phyloP scores from a whole-genome alignment of 768 basidiomycete genomes.

The Trametes villosa region DNA sequence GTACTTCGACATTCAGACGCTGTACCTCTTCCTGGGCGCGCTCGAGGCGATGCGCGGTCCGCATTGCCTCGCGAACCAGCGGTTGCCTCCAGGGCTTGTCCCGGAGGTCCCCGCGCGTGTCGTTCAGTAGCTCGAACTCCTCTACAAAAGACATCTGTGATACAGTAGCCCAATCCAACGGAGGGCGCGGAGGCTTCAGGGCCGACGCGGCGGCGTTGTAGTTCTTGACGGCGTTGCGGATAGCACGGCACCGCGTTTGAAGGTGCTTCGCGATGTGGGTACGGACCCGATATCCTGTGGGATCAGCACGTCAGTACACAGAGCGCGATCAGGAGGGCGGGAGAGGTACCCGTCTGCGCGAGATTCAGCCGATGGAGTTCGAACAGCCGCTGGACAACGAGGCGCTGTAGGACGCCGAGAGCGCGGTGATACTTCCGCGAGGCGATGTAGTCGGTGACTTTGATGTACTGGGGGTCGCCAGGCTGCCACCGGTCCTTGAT shows the following conservation, averaged over 20 bases:
- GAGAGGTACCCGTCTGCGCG: constrained; percentile 38
- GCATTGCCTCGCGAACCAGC: constrained; percentile 29
- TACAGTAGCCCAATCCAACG: constrained; percentile 32
- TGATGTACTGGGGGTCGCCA: constrained; percentile 29
- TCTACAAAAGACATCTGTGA: constrained; percentile 35
- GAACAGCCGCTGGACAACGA: constrained; percentile 34
- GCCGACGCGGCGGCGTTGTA: constrained; percentile 37
- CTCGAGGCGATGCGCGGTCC: constrained; percentile 23
- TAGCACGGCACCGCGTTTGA: constrained; percentile 31
- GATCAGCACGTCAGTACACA: too few species aligned
- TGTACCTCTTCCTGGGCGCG: constrained; percentile 34
- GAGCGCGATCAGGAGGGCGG: too few species aligned
- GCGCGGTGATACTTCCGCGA: constrained; percentile 34
- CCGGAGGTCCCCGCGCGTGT: constrained; percentile 31
- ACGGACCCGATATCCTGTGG: constrained; percentile 35
- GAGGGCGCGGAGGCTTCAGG: constrained; percentile 29
- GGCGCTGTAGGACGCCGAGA: constrained; percentile 38
- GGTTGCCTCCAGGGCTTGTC: constrained; percentile 34
- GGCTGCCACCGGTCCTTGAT: constrained; percentile 36
- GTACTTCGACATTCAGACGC: constrained; percentile 30
- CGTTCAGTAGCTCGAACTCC: constrained; percentile 36
- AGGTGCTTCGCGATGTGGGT: constrained; percentile 38
- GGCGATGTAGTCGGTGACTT: constrained; percentile 19
- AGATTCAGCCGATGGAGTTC: constrained; percentile 42
- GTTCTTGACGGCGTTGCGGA: constrained; percentile 31